Base-by-base conservation (phyloP, 192 early-diverging fungal genomes). In the Obelidium mucronatum region DNA sequence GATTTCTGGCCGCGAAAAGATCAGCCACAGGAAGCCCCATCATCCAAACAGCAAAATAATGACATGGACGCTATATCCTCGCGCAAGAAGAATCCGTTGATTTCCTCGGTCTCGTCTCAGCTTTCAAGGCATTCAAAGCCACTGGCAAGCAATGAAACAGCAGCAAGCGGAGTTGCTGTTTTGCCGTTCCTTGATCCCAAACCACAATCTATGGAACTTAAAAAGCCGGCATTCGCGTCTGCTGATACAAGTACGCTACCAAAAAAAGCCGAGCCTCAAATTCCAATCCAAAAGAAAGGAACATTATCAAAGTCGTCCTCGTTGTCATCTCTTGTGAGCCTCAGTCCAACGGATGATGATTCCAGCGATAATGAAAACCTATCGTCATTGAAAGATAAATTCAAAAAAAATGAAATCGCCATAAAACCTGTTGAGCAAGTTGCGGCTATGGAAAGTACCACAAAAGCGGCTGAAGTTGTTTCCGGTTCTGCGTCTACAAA, bases 281-380 rank as follows among this genome's bases (percentile, higher is more conserved):
- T 19, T 13, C 13, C 24, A 24, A 24, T 13, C 11, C 26, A 13
- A 19, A 6, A 8, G 13, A 60, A 60, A 60, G 11, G 15, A 19
- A 19, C 58, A 60, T 33, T 69, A 33, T 69, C 67, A 19, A 72
- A 59, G 37, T 72, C 70, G 6, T 72, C 70, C 54, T 72, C 70
- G 22, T 37, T 72, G 11, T 72, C 70, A 34, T 72, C 70, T 2
- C 17, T 72, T 6, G 70, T 72, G 35, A 72, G 70, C 35, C 35
- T 72, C 13, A 34, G 70, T 33, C 70, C 51, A 13, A 59, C 54
- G 8, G 70, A 72, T 15, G 37, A 72, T 30, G 44, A 48, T 48
- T 15, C 44, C 8, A 48, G 44, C 19, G 44, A 48, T 48, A 48
- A 48, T 19, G 44, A 48, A 48, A 48, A 48, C 11, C 44, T 48